A percentile compares a stretch with the other conserved stretches of the same genome.
Evolutionary conservation across 2,329 filamentous ascomycete species (phyloP).

Genomic region (Fusarium sp.): DNA sequence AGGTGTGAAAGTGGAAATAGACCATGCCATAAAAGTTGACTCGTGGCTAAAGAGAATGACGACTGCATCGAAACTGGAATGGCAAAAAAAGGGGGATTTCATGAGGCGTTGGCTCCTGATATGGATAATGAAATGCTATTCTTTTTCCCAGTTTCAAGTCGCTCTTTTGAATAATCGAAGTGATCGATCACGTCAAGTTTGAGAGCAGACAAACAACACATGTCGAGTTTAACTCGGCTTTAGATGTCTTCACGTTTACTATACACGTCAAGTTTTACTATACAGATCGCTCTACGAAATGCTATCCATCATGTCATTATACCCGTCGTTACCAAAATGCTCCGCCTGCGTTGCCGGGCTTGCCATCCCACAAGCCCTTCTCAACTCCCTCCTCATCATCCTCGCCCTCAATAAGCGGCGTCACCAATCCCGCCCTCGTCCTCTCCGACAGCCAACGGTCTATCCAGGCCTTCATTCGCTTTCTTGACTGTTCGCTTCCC

Average conservation of each 20-base stretch:
- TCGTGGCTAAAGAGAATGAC: constrained; percentile 13
- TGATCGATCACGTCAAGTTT: not conserved
- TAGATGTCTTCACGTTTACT: not conserved
- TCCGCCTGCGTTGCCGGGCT: constrained; percentile 50
- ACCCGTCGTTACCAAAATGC: constrained; percentile 50
- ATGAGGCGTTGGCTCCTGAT: constrained; percentile 44
- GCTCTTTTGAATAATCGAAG: not conserved
- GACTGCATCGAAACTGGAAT: constrained; percentile 32
- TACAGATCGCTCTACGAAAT: not conserved
- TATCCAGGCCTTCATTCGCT: constrained; percentile 71
- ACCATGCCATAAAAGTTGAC: constrained; percentile 10
- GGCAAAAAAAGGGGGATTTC: constrained; percentile 30
- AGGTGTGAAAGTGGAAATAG: constrained; percentile 6
- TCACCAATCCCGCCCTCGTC: constrained; percentile 62
- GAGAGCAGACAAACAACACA: not conserved
- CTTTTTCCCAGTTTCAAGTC: constrained; percentile 19
- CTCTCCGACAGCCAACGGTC: constrained; percentile 70
- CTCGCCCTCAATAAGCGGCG: constrained; percentile 53
- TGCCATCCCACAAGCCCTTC: constrained; percentile 52
- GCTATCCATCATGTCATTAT: constrained; percentile 3
- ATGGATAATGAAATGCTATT: constrained; percentile 43
- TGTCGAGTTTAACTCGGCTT: not conserved
- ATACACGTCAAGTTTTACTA: not conserved
- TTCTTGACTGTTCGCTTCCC: constrained; percentile 64
- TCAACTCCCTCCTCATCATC: constrained; percentile 45